phyloP scores from a whole-genome alignment of 208 protist genomes.

The Acanthamoeba lenticulata region DNA sequence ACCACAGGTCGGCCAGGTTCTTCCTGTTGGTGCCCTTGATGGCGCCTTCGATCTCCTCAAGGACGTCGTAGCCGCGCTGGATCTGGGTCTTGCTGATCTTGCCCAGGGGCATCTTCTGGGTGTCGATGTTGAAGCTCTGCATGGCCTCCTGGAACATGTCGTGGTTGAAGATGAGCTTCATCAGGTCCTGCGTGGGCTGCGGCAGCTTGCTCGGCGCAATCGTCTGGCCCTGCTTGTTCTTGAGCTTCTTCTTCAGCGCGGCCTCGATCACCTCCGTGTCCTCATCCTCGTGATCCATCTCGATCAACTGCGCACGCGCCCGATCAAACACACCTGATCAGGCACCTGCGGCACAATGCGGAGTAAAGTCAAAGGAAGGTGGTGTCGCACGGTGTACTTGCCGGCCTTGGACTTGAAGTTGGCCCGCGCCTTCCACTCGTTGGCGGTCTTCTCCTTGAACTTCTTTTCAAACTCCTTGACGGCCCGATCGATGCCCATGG shows the following conservation, averaged over 20 bases:
- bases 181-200: constrained; percentile 17
- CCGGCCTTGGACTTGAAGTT: constrained; percentile 73
- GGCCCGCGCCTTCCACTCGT: constrained; percentile 79
- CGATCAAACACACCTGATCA: too few relatives aligned
- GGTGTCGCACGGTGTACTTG: constrained; percentile 78
- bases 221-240: constrained; percentile 69
- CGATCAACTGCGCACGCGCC: constrained; percentile 37
- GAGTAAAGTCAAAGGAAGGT: too few relatives aligned
- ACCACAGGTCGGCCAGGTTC: constrained; percentile 46
- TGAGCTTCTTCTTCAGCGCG: constrained; percentile 16
- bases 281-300: constrained; percentile 45
- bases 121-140: constrained; percentile 77
- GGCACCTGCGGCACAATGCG: too few relatives aligned
- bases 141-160: constrained; percentile 80
- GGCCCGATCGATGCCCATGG: constrained; percentile 52
- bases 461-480: constrained; percentile 84
- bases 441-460: constrained; percentile 87
- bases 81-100: constrained; percentile 81
- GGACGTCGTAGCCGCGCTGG: constrained; percentile 74
- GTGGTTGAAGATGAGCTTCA: constrained; percentile 79
- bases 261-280: constrained; percentile 63
- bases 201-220: constrained; percentile 43
- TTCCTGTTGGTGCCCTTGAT: constrained; percentile 11
- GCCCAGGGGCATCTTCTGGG: constrained; percentile 81
- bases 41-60: constrained; percentile 78